These are phyloP conservation scores for Martiniozyma abietophila DNA, from an alignment of 805 yeast species.

Conservation along the genomic window DNA sequence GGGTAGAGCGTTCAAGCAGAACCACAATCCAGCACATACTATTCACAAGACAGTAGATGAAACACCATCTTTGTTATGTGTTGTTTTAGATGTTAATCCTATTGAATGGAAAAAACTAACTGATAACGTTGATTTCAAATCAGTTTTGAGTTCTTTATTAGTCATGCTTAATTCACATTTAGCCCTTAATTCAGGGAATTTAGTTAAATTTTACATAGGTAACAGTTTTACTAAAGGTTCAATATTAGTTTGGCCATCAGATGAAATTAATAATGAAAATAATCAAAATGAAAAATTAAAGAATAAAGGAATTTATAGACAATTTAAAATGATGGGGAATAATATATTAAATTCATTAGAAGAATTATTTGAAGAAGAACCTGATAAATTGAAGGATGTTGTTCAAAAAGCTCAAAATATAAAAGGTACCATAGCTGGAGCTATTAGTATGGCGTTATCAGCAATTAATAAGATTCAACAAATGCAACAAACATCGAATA, in stretches of 20 bases:
- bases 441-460: conserved; percentile 72
- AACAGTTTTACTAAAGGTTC: conserved; percentile 54
- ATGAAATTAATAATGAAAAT: conserved; percentile 12
- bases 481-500: conserved; percentile 33
- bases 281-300: conserved; percentile 21
- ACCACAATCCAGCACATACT: conserved; percentile 11
- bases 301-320: conserved; percentile 69
- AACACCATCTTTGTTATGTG: conserved; percentile 68
- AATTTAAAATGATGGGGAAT: conserved; percentile 73
- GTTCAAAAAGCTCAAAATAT: conserved; percentile 22
- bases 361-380: conserved; percentile 30
- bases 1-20: conserved; percentile 40
- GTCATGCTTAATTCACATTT: conserved; percentile 83
- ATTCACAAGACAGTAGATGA: conserved; percentile 38
- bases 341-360: conserved; percentile 54
- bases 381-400: conserved; percentile 17
- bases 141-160: conserved; percentile 54
- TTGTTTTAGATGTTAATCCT: conserved; percentile 73
- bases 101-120: conserved; percentile 46
- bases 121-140: conserved; percentile 39
- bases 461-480: conserved; percentile 62
- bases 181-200: conserved; percentile 74
- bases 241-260: conserved; percentile 55
- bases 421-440: conserved; percentile 57
- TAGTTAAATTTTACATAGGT: conserved; percentile 72